Conservation (phyloP, 257 asterid species). For the Coffea eugenioides region DNA sequence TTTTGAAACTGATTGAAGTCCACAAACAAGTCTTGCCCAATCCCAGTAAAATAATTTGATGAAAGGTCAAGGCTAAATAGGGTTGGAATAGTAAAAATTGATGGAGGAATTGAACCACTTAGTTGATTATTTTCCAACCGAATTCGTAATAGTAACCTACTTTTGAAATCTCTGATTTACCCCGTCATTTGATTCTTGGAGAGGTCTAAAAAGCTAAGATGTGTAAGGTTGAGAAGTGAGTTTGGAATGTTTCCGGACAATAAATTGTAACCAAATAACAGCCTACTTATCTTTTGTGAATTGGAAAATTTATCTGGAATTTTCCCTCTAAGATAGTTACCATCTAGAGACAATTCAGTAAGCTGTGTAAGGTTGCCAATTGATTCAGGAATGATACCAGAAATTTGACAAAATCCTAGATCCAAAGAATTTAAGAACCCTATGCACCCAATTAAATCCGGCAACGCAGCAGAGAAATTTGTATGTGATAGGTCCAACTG, state of each 20-base stretch:
- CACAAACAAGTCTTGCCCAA: background rate
- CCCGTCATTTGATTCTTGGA: background rate
- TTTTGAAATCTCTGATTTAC: too few species aligned
- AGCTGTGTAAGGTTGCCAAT: slow-evolving; percentile 3
- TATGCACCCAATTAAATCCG: background rate
- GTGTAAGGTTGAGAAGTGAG: background rate
- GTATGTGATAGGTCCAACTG: too few species aligned
- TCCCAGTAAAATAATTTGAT: slow-evolving; percentile 21
- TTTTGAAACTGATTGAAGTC: too few species aligned
- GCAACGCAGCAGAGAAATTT: too few species aligned
- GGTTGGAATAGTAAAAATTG: background rate
- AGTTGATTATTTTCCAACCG: background rate
- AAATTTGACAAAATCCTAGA: background rate
- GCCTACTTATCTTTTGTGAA: too few species aligned
- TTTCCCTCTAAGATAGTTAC: background rate
- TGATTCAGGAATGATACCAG: slow-evolving; percentile 11
- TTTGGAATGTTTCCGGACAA: too few species aligned
- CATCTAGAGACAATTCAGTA: background rate
- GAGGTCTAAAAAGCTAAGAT: background rate
- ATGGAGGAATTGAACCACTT: slow-evolving; percentile 15
- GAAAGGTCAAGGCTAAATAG: slow-evolving; percentile 2
- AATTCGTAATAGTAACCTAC: too few species aligned
- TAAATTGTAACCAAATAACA: too few species aligned
- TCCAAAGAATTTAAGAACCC: background rate
- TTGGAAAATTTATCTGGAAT: background rate